A percentile compares a stretch with the other conserved stretches of the same genome.
phyloP scores from a whole-genome alignment of 257 asterid species.

The Fraxinus pennsylvanica region DNA sequence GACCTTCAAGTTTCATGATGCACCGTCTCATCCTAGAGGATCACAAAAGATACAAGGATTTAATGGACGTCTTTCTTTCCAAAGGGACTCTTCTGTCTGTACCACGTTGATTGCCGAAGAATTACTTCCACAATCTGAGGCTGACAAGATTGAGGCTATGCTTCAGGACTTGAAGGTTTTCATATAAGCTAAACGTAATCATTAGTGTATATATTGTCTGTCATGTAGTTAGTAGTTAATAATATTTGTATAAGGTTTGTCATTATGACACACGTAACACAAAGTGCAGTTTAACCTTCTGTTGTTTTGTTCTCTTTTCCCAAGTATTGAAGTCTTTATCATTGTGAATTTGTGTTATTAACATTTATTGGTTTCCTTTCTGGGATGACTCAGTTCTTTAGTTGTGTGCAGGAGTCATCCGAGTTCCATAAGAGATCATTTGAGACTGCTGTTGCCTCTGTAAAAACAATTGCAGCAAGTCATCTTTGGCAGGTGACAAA shows the following conservation, averaged over 20 bases:
- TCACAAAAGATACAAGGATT: slow-evolving; percentile 61
- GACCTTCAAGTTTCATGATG: slow-evolving; percentile 48
- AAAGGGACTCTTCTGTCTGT: slow-evolving; percentile 50
- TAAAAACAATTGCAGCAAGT: slow-evolving; percentile 91
- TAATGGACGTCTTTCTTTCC: slow-evolving; percentile 39
- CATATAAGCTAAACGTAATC: slow-evolving; percentile 11
- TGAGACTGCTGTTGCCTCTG: slow-evolving; percentile 77
- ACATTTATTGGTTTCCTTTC: slow-evolving; percentile 9
- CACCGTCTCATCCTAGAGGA: slow-evolving; percentile 58
- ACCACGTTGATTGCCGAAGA: slow-evolving; percentile 59
- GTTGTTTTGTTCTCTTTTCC: slow-evolving; percentile 15
- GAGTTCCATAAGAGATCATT: slow-evolving; percentile 95
- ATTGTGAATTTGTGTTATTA: slow-evolving; percentile 13
- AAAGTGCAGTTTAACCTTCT: background rate
- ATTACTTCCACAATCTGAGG: slow-evolving; percentile 89
- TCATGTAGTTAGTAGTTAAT: slow-evolving; percentile 6
- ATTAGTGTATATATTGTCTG: slow-evolving; percentile 13
- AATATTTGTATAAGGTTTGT: slow-evolving; percentile 7
- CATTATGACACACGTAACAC: background rate
- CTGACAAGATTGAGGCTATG: slow-evolving; percentile 87
- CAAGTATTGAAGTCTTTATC: background rate
- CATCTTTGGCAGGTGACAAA: slow-evolving; percentile 94
- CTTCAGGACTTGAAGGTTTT: slow-evolving; percentile 86
- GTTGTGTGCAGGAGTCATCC: slow-evolving; percentile 69
- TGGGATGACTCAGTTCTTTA: slow-evolving; percentile 25